Percentiles rank a stretch among this genome's conserved stretches.
Evolutionary conservation across 2,329 filamentous ascomycete species (phyloP).

Genomic region (Blastomyces percursus): DNA sequence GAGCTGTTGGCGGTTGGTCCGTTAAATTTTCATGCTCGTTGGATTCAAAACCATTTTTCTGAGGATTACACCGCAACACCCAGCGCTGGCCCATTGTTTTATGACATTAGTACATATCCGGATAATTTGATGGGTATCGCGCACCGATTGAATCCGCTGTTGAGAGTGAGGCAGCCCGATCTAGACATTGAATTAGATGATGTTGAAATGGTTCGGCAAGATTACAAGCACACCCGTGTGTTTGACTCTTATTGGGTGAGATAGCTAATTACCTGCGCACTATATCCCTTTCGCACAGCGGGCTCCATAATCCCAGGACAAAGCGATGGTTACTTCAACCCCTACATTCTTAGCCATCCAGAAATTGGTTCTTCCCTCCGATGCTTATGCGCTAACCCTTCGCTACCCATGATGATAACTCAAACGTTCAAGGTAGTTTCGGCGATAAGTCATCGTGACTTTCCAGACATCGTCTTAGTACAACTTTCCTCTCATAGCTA

Average conservation of each 20-base stretch:
- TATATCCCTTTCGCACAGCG: neutral
- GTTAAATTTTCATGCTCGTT: neutral
- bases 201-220: neutral
- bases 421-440: too few relatives aligned
- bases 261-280: neutral
- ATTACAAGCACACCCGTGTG: conserved; percentile 3
- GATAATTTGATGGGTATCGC: neutral
- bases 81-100: neutral
- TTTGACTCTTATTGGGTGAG: conserved; percentile 5
- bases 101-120: neutral
- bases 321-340: neutral
- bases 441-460: neutral
- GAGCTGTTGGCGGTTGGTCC: conserved; percentile 4
- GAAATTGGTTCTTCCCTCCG: neutral
- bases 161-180: neutral
- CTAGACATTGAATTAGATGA: neutral
- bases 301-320: too few relatives aligned
- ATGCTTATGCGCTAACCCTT: neutral
- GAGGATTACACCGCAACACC: neutral
- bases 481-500: neutral
- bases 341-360: neutral
- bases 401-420: too few relatives aligned
- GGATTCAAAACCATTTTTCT: neutral
- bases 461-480: neutral
- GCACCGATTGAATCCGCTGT: neutral